Base-by-base conservation (phyloP, 805 yeast species). In the Starmerella geochares region DNA sequence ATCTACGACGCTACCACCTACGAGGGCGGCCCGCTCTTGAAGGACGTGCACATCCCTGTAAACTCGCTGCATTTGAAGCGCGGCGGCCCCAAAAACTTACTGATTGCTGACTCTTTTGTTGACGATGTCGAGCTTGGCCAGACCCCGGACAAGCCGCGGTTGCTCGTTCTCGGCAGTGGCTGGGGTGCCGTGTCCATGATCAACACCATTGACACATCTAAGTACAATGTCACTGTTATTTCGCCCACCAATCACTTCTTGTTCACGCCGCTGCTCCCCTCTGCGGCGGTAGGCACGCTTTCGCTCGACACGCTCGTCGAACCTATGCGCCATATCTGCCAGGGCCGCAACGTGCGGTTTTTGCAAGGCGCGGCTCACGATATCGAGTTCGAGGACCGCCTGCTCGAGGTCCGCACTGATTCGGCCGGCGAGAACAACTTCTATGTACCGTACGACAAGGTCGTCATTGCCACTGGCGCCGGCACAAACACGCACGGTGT, bases 61-160 rank as follows among this genome's bases (percentile, higher is more conserved):
- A 65, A 70, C 21, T 82, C 84, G 1, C 60, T 80, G 44, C 59
- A 71, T 36, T 84, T 86, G 27, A 67, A 69, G 35, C 60, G 60
- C 7, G 86, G 86, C 6, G 87, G 87, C 2, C 86, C 86, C 20
- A 83, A 81, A 60, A 78, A 81, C 57, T 66, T 81, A 51, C 86
- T 85, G 1, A 75, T 81, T 25, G 67, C 79, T 54, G 71, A 71
- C 33, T 70, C 74, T 31, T 75, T 73, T 52, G 64, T 81, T 48
- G 86, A 80, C 58, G 75, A 77, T 35, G 73, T 70, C 52, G 86
- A 81, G 59, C 63, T 67, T 24, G 71, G 67, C 19, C 71, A 64
- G n/a, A 73, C 71, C 49, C 57, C 49, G 31, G 54, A 67, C 53
- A 77, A 72, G 61, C 82, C 81, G 31, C 72, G 73, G 52, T 65